Base-by-base conservation (phyloP, 352 stramenopile genomes). In the Globisporangium cystogenes region DNA sequence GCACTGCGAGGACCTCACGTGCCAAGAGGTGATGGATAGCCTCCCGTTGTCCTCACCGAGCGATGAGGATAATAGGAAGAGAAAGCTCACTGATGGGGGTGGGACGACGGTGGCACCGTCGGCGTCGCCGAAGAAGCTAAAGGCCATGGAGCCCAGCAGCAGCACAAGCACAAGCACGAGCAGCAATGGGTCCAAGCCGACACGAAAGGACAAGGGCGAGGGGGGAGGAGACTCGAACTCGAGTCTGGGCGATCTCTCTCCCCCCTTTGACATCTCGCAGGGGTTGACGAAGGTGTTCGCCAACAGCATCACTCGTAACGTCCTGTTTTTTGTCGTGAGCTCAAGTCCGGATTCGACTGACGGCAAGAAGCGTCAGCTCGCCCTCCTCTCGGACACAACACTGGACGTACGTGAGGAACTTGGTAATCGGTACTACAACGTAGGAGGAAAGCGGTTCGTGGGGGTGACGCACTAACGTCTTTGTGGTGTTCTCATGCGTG, bases 11-110 rank as follows among this genome's bases (percentile, higher is more conserved):
- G 80, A 91, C 55, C 65, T 89, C 46, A 67, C 72, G 42, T 86
- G 86, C 40, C 48, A 77, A 18, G 54, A 91, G 54, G 73, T 87
- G 29, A 60, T 82, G 5, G 66, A 82, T n/a, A 87, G 67, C 53
- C 75, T 86, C 37, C 72, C 75, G 14, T 56, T 72, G 44, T 62
- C 59, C 15, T 66, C 68, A 8, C 59, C 57, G 4, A 65, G 57
- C 27, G n/a, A 64, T 2, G 50, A 36, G 21, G 64, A 60, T 24
- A 55, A n/a, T n/a, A 77, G 68, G 53, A 88, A 85, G 60, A 69
- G 74, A 24, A 83, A 78, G 42, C 16, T 51, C 1, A 35, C 15
- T 8, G 57, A 75, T 24, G 36, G 58, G 10, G 37, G 15, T 20
- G 41, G 41, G 20, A 45, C 16, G 48, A 63, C 43, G 10, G 52